Evolutionary conservation across 257 asterid species (phyloP).

Genomic region (Anisodus acutangulus): DNA sequence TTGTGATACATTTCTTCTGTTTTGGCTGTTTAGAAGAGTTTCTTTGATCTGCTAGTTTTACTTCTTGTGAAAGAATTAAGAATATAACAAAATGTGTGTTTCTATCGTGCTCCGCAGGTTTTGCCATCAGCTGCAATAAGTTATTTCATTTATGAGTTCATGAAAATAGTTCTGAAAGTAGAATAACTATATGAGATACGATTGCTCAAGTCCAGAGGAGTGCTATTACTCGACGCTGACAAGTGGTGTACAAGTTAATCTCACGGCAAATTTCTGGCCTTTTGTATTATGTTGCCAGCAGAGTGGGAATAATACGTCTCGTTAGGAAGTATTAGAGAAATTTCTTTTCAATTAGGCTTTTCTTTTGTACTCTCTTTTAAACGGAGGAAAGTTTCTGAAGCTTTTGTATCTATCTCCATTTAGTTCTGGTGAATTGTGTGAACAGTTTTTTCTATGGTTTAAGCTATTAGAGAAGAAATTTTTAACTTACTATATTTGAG

Average conservation of each 20-base stretch:
- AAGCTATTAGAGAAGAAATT: background rate
- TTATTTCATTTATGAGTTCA: slow-evolving; percentile 90
- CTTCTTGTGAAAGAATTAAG: background rate
- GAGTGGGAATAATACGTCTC: background rate
- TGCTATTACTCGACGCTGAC: slow-evolving; percentile 33
- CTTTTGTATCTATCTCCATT: background rate
- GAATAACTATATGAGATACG: slow-evolving; percentile 45
- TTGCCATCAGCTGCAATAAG: slow-evolving; percentile 97
- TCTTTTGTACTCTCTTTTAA: background rate
- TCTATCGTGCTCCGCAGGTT: slow-evolving; percentile 56
- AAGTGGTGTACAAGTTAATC: slow-evolving; percentile 18
- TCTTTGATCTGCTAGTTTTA: background rate
- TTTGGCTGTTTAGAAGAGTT: background rate
- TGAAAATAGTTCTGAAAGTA: slow-evolving; percentile 93
- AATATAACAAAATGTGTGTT: background rate
- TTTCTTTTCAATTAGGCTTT: background rate
- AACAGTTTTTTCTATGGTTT: background rate
- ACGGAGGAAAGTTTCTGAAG: background rate
- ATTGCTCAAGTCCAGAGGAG: slow-evolving; percentile 21
- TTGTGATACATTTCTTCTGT: background rate
- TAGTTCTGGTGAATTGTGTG: slow-evolving; percentile 1
- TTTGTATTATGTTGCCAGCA: slow-evolving; percentile 23
- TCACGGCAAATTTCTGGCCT: slow-evolving; percentile 18
- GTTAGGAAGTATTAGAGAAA: background rate
- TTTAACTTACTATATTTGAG: background rate